Evolutionary conservation across 306 rosid genomes (phyloP).

Genomic region (Neltuma alba): DNA sequence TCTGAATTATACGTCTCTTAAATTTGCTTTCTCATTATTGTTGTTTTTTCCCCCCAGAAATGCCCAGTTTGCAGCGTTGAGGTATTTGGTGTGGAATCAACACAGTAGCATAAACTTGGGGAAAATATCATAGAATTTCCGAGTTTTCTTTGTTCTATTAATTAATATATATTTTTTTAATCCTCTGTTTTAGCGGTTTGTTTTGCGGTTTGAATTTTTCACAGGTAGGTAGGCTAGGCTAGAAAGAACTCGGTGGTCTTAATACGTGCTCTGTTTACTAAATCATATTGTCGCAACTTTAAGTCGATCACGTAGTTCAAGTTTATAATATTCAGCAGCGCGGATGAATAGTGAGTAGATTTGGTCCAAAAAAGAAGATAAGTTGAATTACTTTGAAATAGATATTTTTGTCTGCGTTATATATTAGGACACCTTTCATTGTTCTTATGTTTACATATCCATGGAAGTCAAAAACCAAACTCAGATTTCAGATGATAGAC

Average conservation of each 20-base stretch:
- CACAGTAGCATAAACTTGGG: no score
- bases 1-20: not conserved
- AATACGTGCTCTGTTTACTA: not conserved
- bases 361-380: not conserved
- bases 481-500: no score
- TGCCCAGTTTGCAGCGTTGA: no score
- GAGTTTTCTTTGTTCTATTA: slow-evolving; percentile 23
- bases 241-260: slow-evolving; percentile 25
- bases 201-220: slow-evolving; percentile 9
- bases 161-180: slow-evolving; percentile 19
- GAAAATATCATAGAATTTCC: not conserved
- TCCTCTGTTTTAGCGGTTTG: not conserved
- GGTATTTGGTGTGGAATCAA: no score
- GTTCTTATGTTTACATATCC: not conserved
- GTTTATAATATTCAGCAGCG: not conserved
- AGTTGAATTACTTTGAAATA: not conserved
- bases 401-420: not conserved
- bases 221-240: slow-evolving; percentile 50
- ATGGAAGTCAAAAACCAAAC: no score
- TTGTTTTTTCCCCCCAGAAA: no score
- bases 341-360: not conserved
- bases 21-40: no score
- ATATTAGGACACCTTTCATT: not conserved
- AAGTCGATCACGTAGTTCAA: slow-evolving; percentile 5
- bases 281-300: not conserved